Conservation (phyloP, 1,139 yeast genomes). For the Nadsonia commutata region DNA sequence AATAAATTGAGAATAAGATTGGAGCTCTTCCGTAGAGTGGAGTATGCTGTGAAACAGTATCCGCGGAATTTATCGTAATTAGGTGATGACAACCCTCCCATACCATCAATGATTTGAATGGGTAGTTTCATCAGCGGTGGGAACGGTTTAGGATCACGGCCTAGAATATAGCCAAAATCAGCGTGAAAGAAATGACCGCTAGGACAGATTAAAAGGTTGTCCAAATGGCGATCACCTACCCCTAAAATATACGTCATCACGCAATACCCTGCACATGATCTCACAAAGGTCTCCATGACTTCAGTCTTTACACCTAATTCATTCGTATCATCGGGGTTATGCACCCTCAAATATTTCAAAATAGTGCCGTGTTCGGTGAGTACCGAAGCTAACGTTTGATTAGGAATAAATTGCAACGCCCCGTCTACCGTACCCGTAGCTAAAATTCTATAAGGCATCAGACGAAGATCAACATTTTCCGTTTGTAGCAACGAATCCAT, state of each 20-base stretch:
- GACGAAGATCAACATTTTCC: constrained; percentile 76
- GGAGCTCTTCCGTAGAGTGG: constrained; percentile 77
- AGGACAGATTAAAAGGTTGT: constrained; percentile 57
- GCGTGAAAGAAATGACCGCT: constrained; percentile 89
- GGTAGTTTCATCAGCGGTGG: constrained; percentile 98
- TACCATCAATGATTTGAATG: constrained; percentile 91
- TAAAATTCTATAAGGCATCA: constrained; percentile 79
- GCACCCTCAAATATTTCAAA: constrained; percentile 48
- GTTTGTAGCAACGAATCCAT: constrained; percentile 83
- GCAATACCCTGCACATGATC: constrained; percentile 96
- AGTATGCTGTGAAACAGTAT: constrained; percentile 89
- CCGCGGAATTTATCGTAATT: constrained; percentile 78
- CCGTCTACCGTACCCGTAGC: constrained; percentile 91
- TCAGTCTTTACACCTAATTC: constrained; percentile 52
- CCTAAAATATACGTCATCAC: constrained; percentile 90
- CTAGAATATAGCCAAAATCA: constrained; percentile 91
- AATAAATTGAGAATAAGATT: constrained; percentile 79
- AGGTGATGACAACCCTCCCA: constrained; percentile 84
- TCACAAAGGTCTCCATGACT: constrained; percentile 85
- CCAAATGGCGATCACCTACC: constrained; percentile 94
- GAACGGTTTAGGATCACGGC: constrained; percentile 95
- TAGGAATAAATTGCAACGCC: constrained; percentile 82
- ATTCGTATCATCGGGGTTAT: constrained; percentile 39
- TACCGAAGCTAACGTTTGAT: constrained; percentile 76
- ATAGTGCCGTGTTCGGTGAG: constrained; percentile 56